Base-by-base conservation (phyloP, 1,139 yeast genomes). In the Sugiyamaella grinbergsii region DNA sequence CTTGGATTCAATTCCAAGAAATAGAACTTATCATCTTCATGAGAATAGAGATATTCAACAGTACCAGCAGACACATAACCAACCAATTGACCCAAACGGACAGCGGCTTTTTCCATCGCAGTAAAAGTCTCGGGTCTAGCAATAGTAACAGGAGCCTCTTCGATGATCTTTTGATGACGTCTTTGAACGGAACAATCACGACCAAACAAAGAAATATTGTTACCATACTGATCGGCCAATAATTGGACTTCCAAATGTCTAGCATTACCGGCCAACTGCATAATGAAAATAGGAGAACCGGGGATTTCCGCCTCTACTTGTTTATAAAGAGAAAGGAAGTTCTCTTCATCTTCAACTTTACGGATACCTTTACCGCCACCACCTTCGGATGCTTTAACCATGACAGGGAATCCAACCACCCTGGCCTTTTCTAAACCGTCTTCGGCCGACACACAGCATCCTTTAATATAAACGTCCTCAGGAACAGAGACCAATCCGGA, bases 351-450 rank as follows among this genome's bases (percentile, higher is more conserved):
- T 66, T 93, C 79, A 47, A 91, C 97, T 47, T 91, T 97, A 74
- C 97, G 83, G 96, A 91, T 90, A 77, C 98, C 98, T 74, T 97
- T 83, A 67, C 98, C 98, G 77, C 98, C 98, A 73, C 98, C 97
- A 70, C 98, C 98, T 67, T 85, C 91, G 34, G 98, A 97, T 40
- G 98, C 98, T 73, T 91, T 91, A 70, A 91, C 89, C 70, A 91
- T 91, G 44, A 91, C 96, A 4, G 98, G 98, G 72, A 69, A 90
- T 24, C 98, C 98, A 70, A 90, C 78, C 70, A 87, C 64, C 42
- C 74, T 79, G 36, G 89, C 96, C 65, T 91, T 91, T 8, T 70
- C 81, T 55, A 72, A 65, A 13, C 97, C 98, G 62, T 90, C 89
- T 47, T 79, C 83, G 20, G 83, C 83, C 23, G 97, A 96, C 10